Base-by-base conservation (phyloP, 2,329 filamentous ascomycete species). In the Neoscytalidium dimidiatum region DNA sequence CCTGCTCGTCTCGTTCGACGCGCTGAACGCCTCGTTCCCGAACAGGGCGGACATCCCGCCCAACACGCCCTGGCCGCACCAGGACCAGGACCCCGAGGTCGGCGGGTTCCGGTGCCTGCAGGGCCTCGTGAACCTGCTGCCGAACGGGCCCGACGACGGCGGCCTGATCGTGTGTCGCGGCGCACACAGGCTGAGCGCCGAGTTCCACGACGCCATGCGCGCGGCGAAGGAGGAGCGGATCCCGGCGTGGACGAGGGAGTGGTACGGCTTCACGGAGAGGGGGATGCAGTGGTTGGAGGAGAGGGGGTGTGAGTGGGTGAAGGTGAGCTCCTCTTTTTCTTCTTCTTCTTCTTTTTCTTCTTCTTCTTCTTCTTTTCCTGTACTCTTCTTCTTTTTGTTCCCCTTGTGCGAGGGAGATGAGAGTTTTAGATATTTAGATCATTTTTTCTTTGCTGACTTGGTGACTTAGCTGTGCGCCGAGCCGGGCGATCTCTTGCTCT, bases 121-220 rank as follows among this genome's bases (percentile, higher is more conserved):
- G 35, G 81, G 82, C 0, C 69, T 83, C 1, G 67, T 82, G 0
- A 83, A 83, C 69, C 78, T 76, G 11, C 73, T 76, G 5, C 81
- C 79, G 1, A 80, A 80, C 44, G 81, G 82, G 1, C 75, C 75
- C 1, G 73, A 81, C 1, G 82, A 84, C 62, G 82, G 82, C 13
- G 81, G 81, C 3, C 68, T 84, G 14, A 75, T 83, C 49, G 68
- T 82, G 9, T 79, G 82, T 75, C 77, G 78, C 29, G 81, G 81
- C 5, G 78, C 76, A 6, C 68, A 74, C 4, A 77, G 78, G 48
- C 71, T 82, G 0, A 78, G 77, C 57, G 75, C 82, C 33, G 31
- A 35, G 28, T 44, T 29, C 6, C 48, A 64, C 4, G 66, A 71
- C 60, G 73, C 71, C 31, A 74, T 72, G 3, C 6, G 51, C 31